These are phyloP conservation scores for Nematocida minor DNA, from an alignment of 371 early-diverging fungal species.

Conservation along the genomic window DNA sequence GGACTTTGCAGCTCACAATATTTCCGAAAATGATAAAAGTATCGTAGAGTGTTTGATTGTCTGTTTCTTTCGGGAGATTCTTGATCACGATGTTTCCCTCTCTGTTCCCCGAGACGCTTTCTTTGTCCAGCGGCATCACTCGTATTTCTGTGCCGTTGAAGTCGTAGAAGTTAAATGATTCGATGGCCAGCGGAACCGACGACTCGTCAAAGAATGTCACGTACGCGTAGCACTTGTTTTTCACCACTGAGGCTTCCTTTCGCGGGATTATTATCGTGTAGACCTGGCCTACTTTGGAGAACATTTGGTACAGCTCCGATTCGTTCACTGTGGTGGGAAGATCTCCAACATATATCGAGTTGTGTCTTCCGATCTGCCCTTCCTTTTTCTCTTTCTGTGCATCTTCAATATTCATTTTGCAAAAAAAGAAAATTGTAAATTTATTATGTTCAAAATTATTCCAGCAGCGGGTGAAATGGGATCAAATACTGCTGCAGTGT, in stretches of 20 bases:
- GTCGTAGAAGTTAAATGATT: slow-evolving; percentile 56
- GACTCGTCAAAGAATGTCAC: slow-evolving; percentile 58
- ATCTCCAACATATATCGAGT: slow-evolving; percentile 60
- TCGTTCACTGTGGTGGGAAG: slow-evolving; percentile 55
- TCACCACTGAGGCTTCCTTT: background rate
- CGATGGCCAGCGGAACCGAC: slow-evolving; percentile 54
- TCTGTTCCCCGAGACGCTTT: slow-evolving; percentile 11
- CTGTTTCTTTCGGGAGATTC: slow-evolving; percentile 71
- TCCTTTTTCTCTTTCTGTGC: slow-evolving; percentile 37
- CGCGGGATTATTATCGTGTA: slow-evolving; percentile 47
- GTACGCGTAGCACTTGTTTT: slow-evolving; percentile 60
- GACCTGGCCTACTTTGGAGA: slow-evolving; percentile 52
- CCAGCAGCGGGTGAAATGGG: no score
- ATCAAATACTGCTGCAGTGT: no score
- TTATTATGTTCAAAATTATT: background rate
- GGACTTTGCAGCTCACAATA: slow-evolving; percentile 95
- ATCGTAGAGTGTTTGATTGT: slow-evolving; percentile 80
- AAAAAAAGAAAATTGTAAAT: slow-evolving; percentile 35
- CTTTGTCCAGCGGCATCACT: slow-evolving; percentile 53
- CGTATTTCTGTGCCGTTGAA: slow-evolving; percentile 59
- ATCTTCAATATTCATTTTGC: slow-evolving; percentile 20
- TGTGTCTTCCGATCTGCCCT: background rate
- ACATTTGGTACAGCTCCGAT: slow-evolving; percentile 59
- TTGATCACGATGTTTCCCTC: slow-evolving; percentile 96
- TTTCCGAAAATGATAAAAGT: slow-evolving; percentile 94